Evolutionary conservation across 2,329 filamentous ascomycete genomes (phyloP).

Genomic region (Pseudocercospora pini-densiflorae): DNA sequence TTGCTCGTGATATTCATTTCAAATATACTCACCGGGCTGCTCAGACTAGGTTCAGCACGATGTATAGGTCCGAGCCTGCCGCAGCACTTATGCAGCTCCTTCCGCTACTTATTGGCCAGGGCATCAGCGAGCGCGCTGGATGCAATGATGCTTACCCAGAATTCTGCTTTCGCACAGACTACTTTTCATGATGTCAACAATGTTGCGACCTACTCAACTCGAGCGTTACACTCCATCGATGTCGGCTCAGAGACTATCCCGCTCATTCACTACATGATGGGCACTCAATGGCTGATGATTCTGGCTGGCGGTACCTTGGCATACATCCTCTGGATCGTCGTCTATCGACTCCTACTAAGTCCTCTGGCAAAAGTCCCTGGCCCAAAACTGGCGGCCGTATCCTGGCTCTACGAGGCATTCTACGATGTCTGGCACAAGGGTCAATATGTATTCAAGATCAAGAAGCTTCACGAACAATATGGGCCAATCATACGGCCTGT

Average conservation of each 20-base stretch:
- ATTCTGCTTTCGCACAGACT: too few species aligned
- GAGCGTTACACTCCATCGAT: too few species aligned
- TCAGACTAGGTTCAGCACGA: too few species aligned
- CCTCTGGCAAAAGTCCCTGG: conserved; percentile 38
- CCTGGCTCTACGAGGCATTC: conserved; percentile 23
- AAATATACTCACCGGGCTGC: too few species aligned
- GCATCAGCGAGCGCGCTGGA: too few species aligned
- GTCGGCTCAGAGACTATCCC: too few species aligned
- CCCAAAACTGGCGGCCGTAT: conserved; percentile 40
- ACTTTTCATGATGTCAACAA: too few species aligned
- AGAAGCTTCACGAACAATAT: conserved; percentile 5
- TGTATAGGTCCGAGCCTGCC: too few species aligned
- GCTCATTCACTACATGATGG: not conserved
- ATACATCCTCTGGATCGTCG: conserved; percentile 4
- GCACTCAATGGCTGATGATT: not conserved
- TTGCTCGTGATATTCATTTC: not conserved
- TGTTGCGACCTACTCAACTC: too few species aligned
- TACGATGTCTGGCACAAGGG: conserved; percentile 14
- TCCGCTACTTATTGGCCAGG: too few species aligned
- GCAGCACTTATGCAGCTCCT: too few species aligned
- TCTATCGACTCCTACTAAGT: conserved; percentile 38
- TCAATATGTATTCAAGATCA: conserved; percentile 9
- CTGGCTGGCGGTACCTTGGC: not conserved
- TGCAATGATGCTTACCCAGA: too few species aligned
- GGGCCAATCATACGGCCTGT: not conserved